These are phyloP conservation scores for Populus ilicifolia DNA, from an alignment of 345 rosid species.

Conservation along the genomic window DNA sequence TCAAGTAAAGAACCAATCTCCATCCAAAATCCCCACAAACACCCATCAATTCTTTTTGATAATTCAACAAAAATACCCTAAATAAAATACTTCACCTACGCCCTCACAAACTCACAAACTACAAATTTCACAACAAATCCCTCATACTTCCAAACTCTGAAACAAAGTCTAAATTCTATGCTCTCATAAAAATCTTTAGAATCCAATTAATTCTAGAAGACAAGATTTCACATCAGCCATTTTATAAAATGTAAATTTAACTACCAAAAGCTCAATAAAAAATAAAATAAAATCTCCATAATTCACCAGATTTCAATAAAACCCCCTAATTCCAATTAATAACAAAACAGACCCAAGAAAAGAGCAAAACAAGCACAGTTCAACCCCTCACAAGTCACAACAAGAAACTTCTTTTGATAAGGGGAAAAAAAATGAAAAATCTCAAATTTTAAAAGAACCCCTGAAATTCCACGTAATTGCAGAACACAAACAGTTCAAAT, in stretches of 20 bases:
- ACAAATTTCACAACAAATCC: neutral
- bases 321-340: neutral
- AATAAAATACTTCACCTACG: neutral
- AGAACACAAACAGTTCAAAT: neutral
- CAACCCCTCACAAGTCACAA: neutral
- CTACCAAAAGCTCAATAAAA: neutral
- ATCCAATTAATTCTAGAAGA: neutral
- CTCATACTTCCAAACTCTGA: neutral
- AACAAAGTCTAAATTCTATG: neutral
- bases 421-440: neutral
- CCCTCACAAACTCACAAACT: neutral
- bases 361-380: neutral
- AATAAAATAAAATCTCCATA: neutral
- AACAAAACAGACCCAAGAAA: neutral
- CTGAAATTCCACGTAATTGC: neutral
- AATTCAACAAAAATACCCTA: neutral
- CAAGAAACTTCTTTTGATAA: neutral
- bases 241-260: neutral
- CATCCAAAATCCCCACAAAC: neutral
- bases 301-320: neutral
- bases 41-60: conserved; percentile 11
- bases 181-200: neutral
- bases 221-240: neutral
- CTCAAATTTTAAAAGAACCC: neutral
- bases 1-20: conserved; percentile 9